Base-by-base conservation (phyloP, 2,329 filamentous ascomycete genomes). In the Didymella pomorum region DNA sequence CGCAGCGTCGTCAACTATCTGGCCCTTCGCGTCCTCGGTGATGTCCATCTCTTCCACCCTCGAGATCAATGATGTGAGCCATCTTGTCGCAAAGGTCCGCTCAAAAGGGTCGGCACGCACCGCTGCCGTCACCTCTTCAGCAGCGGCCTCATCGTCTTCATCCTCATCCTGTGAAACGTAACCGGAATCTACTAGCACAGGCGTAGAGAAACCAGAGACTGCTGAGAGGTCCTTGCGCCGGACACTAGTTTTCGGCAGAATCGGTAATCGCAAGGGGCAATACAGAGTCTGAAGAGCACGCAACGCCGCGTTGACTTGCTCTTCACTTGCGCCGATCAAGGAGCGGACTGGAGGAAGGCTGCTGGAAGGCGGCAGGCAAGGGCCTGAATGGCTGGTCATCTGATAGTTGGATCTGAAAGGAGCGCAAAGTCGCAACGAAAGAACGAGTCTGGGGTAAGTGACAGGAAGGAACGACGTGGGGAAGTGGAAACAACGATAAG, bases 31-130 rank as follows among this genome's bases (percentile, higher is more conserved):
- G 7, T 71, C 69, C n/a, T 75, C 72, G 6, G 56, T 48, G 21
- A 74, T 58, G 0, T 56, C 47, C 37, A 75, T 63, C 46, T 74
- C 70, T 49, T 73, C 72, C 16, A 64, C 67, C 18, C 69, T 64
- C 3, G 68, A 64, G 8, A 76, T 69, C 33, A 76, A 52, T 10
- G 68, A 64, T 0, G 72, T 76, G 6, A 76, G 70, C 73, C 72
- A 76, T 63, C 72, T 63, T 12, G 70, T 64, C 16, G 67, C 64
- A 44, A 72, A 71, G 21, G 67, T 66, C 28, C 71, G 66, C 53
- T 76, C 74, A 44, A 73, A 77, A 1, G 56, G 65, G 44, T 77
- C 73, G 1, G 70, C 69, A 26, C 74, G 72, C 2, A 77, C 63
- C 10, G 67, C 62, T 11, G 69, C 64, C 29, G 67, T 65, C 48